These are phyloP conservation scores for Aspergillus novofumigatus DNA, from an alignment of 2,329 filamentous ascomycete species.

Conservation along the genomic window DNA sequence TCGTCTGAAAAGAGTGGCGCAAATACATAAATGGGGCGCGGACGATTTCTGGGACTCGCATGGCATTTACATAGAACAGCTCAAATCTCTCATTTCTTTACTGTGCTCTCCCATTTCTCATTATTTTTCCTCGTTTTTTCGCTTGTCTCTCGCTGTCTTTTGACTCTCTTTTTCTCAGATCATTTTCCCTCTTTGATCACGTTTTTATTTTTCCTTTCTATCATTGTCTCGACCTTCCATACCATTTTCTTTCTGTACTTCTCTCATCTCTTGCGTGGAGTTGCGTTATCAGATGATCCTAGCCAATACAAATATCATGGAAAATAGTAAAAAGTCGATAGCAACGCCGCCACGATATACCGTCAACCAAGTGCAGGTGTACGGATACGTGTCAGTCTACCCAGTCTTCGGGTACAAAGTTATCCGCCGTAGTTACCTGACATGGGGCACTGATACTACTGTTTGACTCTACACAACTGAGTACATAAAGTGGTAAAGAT, in stretches of 20 bases:
- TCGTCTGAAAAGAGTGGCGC: slow-evolving; percentile 32
- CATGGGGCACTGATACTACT: too few species aligned
- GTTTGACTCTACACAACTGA: too few species aligned
- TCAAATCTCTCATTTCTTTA: slow-evolving; percentile 28
- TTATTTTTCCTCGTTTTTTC: slow-evolving; percentile 4
- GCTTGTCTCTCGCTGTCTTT: slow-evolving; percentile 17
- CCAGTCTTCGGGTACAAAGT: too few species aligned
- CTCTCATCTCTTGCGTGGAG: slow-evolving; percentile 30
- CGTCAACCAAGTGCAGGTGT: too few species aligned
- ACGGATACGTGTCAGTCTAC: too few species aligned
- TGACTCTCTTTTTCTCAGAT: slow-evolving; percentile 10
- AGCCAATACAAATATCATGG: slow-evolving; percentile 31
- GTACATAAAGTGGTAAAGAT: too few species aligned
- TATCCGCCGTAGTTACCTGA: too few species aligned
- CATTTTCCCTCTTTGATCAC: slow-evolving; percentile 3
- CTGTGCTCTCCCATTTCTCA: slow-evolving; percentile 13
- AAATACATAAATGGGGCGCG: slow-evolving; percentile 36
- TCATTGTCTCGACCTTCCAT: slow-evolving; percentile 14
- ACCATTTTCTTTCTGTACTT: slow-evolving; percentile 30
- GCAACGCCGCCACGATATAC: neutral
- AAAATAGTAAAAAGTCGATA: slow-evolving; percentile 17
- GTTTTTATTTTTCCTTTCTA: slow-evolving; percentile 13
- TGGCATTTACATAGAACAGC: slow-evolving; percentile 38
- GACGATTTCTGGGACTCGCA: slow-evolving; percentile 36
- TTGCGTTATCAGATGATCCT: slow-evolving; percentile 25